Base-by-base conservation (phyloP, 768 basidiomycete species). In the Exsudoporus frostii region DNA sequence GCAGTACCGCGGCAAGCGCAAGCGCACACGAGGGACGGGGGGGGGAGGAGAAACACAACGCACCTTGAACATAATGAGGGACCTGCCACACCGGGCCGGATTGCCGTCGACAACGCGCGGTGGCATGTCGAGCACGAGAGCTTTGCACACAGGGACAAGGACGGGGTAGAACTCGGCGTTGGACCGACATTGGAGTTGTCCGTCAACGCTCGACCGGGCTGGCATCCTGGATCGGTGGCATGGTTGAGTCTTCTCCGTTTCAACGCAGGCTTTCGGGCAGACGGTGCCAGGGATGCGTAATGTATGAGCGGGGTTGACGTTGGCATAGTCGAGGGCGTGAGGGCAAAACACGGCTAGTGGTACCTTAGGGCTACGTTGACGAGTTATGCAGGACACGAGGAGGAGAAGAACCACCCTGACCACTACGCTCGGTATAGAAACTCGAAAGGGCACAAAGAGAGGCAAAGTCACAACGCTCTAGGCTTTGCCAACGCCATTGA, bases 61-160 rank as follows among this genome's bases (percentile, higher is more conserved):
- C 7, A 66, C 67, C 62, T 68, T 37, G 69, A 57, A 42, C 67
- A 68, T 5, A 46, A 7, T 15, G 39, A 44, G 22, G 33, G 48
- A 19, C 47, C 34, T 34, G 55, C 54, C 14, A 56, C 44, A 40
- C 62, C 57, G 27, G 58, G 46, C 32, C 64, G 56, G 33, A 60
- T 53, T 2, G 55, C 52, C 17, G 52, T 47, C 3, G 67, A 62
- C 32, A 68, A 57, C 13, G 57, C 47, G 14, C 67, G 69, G 60
- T 68, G 60, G 56, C 67, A 68, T 50, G 67, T 60, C 29, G 67
- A 71, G 43, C 67, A 68, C 38, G 64, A 62, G 25, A 59, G 55
- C 11, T 60, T 69, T 19, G 52, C 4, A 49, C 13, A 56, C 22
- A 36, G 13, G 6, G 51, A 51, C 43, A 44, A 42, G 25, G 49